Percentiles rank a stretch among this genome's conserved stretches.
These are phyloP conservation scores for Xylaria digitata DNA, from an alignment of 2,329 filamentous ascomycete species.

Conservation along the genomic window DNA sequence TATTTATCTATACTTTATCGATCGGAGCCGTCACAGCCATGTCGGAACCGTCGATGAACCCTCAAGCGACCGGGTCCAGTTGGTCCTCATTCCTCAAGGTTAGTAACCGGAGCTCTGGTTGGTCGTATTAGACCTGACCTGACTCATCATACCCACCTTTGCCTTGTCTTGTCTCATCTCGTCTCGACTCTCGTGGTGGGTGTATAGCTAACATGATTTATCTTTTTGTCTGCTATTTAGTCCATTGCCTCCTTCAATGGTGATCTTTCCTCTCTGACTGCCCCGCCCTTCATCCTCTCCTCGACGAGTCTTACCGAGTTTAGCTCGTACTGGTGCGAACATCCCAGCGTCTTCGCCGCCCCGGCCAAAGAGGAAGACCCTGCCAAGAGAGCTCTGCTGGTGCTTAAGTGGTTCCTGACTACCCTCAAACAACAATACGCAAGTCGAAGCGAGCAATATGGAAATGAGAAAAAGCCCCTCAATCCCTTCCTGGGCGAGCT, in stretches of 20 bases:
- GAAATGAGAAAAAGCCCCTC: slow-evolving; percentile 64
- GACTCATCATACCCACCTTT: not conserved
- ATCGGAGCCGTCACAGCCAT: slow-evolving; percentile 38
- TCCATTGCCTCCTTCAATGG: slow-evolving; percentile 57
- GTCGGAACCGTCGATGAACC: slow-evolving; percentile 45
- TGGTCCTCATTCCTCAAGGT: slow-evolving; percentile 52
- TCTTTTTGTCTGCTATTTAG: slow-evolving; percentile 35
- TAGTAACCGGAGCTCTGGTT: slow-evolving; percentile 16
- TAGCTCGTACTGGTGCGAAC: slow-evolving; percentile 62
- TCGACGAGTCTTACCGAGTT: slow-evolving; percentile 62
- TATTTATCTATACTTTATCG: not conserved
- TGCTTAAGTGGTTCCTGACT: slow-evolving; percentile 60
- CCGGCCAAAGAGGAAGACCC: slow-evolving; percentile 58
- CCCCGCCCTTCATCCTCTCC: slow-evolving; percentile 62
- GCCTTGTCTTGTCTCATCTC: not conserved
- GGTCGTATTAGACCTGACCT: not conserved
- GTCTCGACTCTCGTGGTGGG: not conserved
- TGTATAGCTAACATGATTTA: slow-evolving; percentile 19
- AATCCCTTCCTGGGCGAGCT: slow-evolving; percentile 65
- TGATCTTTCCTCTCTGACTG: slow-evolving; percentile 64
- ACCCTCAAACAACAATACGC: slow-evolving; percentile 62
- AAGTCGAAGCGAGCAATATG: slow-evolving; percentile 55
- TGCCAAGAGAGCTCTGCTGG: slow-evolving; percentile 57
- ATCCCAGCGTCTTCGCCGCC: slow-evolving; percentile 60
- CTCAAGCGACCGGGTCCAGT: slow-evolving; percentile 49